These are phyloP conservation scores for Nigrograna mackinnonii DNA, from an alignment of 2,329 filamentous ascomycete genomes.

Conservation along the genomic window DNA sequence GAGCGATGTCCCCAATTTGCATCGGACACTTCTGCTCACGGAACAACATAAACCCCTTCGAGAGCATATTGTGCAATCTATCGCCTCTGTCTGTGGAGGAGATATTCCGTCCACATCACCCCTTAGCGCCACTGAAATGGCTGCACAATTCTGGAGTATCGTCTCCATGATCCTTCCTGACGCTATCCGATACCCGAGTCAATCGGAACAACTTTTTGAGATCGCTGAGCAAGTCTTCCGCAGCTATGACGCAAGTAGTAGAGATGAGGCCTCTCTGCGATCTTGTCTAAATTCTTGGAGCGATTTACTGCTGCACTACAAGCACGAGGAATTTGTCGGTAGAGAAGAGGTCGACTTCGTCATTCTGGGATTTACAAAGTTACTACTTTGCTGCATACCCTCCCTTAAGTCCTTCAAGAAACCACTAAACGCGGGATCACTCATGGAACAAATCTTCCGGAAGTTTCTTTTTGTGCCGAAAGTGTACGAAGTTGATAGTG, in stretches of 20 bases:
- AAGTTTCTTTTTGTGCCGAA: conserved; percentile 38
- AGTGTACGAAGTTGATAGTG: conserved; percentile 13
- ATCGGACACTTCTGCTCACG: conserved; percentile 32
- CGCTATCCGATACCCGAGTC: conserved; percentile 20
- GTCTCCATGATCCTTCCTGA: conserved; percentile 34
- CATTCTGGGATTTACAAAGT: conserved; percentile 43
- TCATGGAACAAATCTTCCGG: conserved; percentile 36
- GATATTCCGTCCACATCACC: conserved; percentile 36
- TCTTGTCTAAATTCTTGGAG: conserved; percentile 35
- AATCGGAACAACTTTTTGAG: conserved; percentile 37
- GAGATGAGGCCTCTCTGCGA: conserved; percentile 33
- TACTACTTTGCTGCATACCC: conserved; percentile 42
- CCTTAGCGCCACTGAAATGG: conserved; percentile 30
- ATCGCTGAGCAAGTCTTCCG: conserved; percentile 41
- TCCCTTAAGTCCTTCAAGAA: conserved; percentile 45
- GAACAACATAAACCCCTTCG: conserved; percentile 26
- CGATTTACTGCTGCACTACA: conserved; percentile 32
- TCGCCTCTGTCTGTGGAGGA: conserved; percentile 39
- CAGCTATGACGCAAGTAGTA: conserved; percentile 33
- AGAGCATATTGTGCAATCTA: conserved; percentile 27
- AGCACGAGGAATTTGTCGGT: conserved; percentile 38
- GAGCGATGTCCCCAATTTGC: conserved; percentile 24
- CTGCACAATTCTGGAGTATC: conserved; percentile 35
- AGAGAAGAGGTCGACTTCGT: conserved; percentile 38
- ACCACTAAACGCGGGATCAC: conserved; percentile 29